Evolutionary conservation across 257 asterid species (phyloP), one percentile per base, ranked within the genome.

Genomic region (Solanum chilense): DNA sequence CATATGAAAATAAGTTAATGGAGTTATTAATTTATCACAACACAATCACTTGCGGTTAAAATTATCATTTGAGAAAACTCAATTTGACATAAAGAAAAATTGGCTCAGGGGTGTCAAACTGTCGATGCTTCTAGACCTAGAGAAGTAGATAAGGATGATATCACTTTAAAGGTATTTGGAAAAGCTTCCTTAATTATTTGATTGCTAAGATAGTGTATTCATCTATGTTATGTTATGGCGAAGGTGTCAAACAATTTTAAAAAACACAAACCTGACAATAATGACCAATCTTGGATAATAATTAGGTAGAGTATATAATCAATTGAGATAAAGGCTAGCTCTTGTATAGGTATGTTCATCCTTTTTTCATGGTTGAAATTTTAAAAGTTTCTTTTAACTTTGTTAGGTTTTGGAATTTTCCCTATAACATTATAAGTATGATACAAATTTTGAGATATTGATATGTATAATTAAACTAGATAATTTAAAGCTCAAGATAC

Each of bases 121-220:
- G 5, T 93, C 52, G 98, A 93, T 92, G 88, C 96, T 86, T 91
- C 95, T 45, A 89, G 92, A 92, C 93, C 96, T 20, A 95, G 92
- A 73, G 96, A 94, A 91, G 91, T 90, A 89, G 95, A 92, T 84
- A 91, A 93, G 86, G 96, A 97, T 92, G 92, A 93, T 75, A 56
- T 98, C 77, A 90, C 91, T 87, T 89, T 94, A 92, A 98, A 93
- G 97, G 99, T 97, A 87, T 62, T 84, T 49, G 76, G 66, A 69
- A 27, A 69, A 47, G 71, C 25, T 69, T 69, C 66, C 84, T 27
- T 25, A 12, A 27, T 39, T 44, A 73, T 88, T 82, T 56, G 74
- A 47, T 49, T 47, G 66, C 18, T 16, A 27, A 16, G 66, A 80
- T 47, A 45, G 68, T 47, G 84, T 29, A 20, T 29, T 29, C 69